These are phyloP conservation scores for Chiua sp. DNA, from an alignment of 1,284 basidiomycete species.

Conservation along the genomic window DNA sequence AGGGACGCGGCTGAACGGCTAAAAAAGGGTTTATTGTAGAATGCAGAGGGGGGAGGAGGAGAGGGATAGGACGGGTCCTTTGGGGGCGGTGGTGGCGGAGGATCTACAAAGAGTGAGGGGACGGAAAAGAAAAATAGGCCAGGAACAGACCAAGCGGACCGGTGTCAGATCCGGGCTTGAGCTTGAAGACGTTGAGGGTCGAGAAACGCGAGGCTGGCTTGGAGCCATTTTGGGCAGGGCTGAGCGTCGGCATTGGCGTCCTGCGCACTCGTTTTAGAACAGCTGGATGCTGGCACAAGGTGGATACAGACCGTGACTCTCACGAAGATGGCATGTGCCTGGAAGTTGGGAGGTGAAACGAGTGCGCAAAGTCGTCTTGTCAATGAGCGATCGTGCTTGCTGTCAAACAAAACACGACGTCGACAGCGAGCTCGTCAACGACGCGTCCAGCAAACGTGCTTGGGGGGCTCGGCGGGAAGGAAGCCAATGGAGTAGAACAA, in stretches of 20 bases:
- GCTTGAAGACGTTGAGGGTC: constrained; percentile 64
- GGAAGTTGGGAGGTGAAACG: not conserved
- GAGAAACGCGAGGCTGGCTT: constrained; percentile 56
- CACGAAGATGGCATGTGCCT: not conserved
- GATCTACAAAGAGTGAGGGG: constrained; percentile 9
- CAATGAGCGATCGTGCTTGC: not conserved
- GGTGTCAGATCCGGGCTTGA: constrained; percentile 27
- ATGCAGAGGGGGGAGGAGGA: constrained; percentile 14
- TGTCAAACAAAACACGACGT: not conserved
- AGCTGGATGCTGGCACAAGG: not conserved
- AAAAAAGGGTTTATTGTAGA: constrained; percentile 40
- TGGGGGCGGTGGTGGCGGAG: constrained; percentile 60
- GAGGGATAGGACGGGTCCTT: constrained; percentile 59
- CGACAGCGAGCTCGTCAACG: not conserved
- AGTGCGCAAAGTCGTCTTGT: not conserved
- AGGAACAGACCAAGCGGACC: constrained; percentile 7
- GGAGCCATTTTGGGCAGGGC: constrained; percentile 9
- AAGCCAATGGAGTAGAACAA: too few relatives aligned
- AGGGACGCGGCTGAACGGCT: constrained; percentile 62
- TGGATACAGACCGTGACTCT: not conserved
- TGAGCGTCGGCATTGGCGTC: constrained; percentile 13
- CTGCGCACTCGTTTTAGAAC: not conserved
- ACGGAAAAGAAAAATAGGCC: not conserved
- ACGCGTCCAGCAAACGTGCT: not conserved
- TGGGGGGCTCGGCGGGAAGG: not conserved